Percentiles rank a stretch among this genome's conserved stretches.
These are phyloP conservation scores for Pigoraptor vietnamica DNA, from an alignment of 78 protist species.

Conservation along the genomic window DNA sequence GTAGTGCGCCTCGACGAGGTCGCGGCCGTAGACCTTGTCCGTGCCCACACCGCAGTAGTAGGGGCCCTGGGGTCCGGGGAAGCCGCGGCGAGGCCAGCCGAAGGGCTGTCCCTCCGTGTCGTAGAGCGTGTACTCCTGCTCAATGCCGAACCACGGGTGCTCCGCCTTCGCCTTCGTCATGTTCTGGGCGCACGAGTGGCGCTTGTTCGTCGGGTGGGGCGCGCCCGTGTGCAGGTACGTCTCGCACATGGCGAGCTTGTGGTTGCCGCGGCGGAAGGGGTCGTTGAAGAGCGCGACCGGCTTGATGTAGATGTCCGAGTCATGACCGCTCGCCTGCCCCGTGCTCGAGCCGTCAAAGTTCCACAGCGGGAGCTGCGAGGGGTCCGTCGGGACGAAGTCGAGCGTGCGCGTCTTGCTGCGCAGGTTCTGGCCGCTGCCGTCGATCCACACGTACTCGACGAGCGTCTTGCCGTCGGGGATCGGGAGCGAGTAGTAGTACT, in stretches of 20 bases:
- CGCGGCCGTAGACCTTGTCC: constrained; percentile 63
- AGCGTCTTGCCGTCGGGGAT: not conserved
- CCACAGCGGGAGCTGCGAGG: constrained; percentile 53
- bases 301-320: constrained; percentile 71
- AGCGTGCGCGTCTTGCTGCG: constrained; percentile 60
- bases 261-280: constrained; percentile 69
- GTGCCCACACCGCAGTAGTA: constrained; percentile 85
- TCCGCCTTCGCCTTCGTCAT: not conserved
- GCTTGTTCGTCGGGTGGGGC: constrained; percentile 40
- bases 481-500: not conserved
- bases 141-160: constrained; percentile 83
- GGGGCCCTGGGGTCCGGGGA: constrained; percentile 85
- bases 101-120: constrained; percentile 42
- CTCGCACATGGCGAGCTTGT: constrained; percentile 66
- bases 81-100: constrained; percentile 77
- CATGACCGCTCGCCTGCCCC: constrained; percentile 67
- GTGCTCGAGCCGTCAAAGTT: constrained; percentile 67
- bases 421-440: constrained; percentile 38
- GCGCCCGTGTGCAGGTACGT: constrained; percentile 38
- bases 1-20: constrained; percentile 70
- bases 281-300: constrained; percentile 67
- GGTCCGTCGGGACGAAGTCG: constrained; percentile 5
- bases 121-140: constrained; percentile 78
- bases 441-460: constrained; percentile 72
- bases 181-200: constrained; percentile 22